These are phyloP conservation scores for Thalassiosira delicatula DNA, from an alignment of 352 stramenopile species.

Conservation along the genomic window DNA sequence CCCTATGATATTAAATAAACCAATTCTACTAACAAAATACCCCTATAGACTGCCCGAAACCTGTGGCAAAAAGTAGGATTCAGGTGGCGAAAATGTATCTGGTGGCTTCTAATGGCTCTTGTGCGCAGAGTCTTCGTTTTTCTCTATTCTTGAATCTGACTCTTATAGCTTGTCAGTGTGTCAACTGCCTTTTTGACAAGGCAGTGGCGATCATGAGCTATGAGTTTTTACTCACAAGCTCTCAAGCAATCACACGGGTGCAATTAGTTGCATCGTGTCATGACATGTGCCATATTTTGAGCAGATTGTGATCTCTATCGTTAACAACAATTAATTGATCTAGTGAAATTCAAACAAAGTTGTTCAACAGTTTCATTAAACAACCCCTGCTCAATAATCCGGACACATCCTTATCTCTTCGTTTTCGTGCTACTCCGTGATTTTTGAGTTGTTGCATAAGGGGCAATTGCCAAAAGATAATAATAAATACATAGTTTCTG, in stretches of 20 bases:
- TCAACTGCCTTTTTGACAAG: background rate
- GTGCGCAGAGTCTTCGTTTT: no score
- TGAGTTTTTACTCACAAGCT: background rate
- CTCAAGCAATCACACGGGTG: background rate
- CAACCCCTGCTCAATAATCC: background rate
- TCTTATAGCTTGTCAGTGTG: no score
- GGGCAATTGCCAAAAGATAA: background rate
- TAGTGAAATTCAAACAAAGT: slow-evolving; percentile 10
- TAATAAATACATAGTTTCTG: background rate
- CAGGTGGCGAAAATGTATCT: no score
- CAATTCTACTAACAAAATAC: no score
- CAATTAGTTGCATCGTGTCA: background rate
- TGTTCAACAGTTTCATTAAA: background rate
- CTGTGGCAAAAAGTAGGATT: no score
- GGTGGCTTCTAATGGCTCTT: no score
- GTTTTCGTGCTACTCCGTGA: no score
- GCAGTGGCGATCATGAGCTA: background rate
- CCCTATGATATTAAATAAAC: background rate
- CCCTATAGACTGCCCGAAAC: no score
- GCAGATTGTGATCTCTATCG: background rate
- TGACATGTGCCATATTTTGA: background rate
- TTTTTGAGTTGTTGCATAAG: no score
- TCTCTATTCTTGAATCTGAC: no score
- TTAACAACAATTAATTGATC: background rate
- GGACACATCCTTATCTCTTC: no score